Evolutionary conservation across 768 basidiomycete species (phyloP).

Genomic region (Obba rivulosa): DNA sequence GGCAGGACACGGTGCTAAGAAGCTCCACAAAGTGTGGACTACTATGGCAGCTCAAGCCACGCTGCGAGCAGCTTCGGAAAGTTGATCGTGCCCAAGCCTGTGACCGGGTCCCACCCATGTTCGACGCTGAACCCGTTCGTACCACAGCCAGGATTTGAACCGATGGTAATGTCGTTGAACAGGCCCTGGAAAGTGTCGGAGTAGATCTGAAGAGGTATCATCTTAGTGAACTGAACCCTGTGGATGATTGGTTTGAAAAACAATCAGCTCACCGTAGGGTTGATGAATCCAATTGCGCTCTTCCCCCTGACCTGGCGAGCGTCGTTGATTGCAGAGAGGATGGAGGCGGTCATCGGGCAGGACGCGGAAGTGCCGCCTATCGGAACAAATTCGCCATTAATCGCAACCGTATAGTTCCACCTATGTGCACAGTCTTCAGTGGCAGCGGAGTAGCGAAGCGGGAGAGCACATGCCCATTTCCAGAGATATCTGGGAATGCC

Average conservation of each 20-base stretch:
- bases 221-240: not conserved
- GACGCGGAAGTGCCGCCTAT: constrained; percentile 61
- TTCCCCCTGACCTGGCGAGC: constrained; percentile 22
- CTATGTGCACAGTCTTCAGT: constrained; percentile 6
- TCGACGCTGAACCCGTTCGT: constrained; percentile 24
- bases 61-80: constrained; percentile 9
- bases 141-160: constrained; percentile 28
- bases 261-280: constrained; percentile 18
- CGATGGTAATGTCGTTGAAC: constrained; percentile 27
- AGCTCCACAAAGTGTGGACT: too few relatives aligned
- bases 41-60: constrained; percentile 1
- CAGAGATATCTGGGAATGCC: constrained; percentile 26
- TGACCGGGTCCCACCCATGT: constrained; percentile 24
- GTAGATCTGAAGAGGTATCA: constrained; percentile 3
- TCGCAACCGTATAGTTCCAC: constrained; percentile 26
- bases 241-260: too few relatives aligned
- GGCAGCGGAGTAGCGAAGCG: not conserved
- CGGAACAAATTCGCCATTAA: constrained; percentile 21
- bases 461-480: constrained; percentile 22
- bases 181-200: constrained; percentile 3
- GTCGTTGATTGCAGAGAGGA: constrained; percentile 51
- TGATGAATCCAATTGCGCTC: constrained; percentile 29
- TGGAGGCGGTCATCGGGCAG: constrained; percentile 56
- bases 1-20: too few relatives aligned
- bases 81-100: constrained; percentile 26